Conservation (phyloP, 495 filamentous ascomycete species). For the Xylaria intraflava region DNA sequence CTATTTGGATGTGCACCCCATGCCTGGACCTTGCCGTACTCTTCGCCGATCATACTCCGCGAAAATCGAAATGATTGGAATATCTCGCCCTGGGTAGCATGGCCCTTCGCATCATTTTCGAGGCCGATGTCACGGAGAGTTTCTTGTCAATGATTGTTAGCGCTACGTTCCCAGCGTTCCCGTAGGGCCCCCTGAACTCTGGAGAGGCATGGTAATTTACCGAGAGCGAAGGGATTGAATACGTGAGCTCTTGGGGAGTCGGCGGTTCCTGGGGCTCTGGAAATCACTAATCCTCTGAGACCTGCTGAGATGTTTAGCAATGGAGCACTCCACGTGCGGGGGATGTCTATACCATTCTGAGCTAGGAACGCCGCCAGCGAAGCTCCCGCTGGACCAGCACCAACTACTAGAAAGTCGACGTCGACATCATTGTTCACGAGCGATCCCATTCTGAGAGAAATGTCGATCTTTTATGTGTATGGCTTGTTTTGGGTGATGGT, state of each 20-base stretch:
- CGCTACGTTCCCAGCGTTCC: no score
- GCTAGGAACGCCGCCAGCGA: conserved; percentile 44
- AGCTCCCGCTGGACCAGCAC: conserved; percentile 47
- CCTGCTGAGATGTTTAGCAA: conserved; percentile 16
- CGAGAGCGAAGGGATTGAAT: conserved; percentile 45
- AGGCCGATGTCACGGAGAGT: conserved; percentile 53
- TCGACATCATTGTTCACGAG: neutral
- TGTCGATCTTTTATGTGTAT: neutral
- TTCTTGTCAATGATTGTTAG: conserved; percentile 30
- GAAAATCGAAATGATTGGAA: conserved; percentile 50
- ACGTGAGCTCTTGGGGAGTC: conserved; percentile 50
- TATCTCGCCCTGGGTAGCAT: conserved; percentile 32
- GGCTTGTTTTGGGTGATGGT: no score
- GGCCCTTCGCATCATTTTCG: conserved; percentile 35
- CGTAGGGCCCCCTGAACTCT: no score
- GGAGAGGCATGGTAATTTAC: conserved; percentile 13
- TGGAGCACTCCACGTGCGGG: neutral
- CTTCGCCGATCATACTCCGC: conserved; percentile 48
- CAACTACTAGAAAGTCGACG: conserved; percentile 39
- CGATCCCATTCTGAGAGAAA: neutral
- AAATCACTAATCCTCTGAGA: conserved; percentile 43
- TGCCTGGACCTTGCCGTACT: conserved; percentile 46
- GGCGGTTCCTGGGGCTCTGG: conserved; percentile 37
- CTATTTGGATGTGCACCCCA: conserved; percentile 47
- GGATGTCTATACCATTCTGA: conserved; percentile 34